phyloP scores from a whole-genome alignment of 805 yeast genomes.

The Myxozyma neotropica region DNA sequence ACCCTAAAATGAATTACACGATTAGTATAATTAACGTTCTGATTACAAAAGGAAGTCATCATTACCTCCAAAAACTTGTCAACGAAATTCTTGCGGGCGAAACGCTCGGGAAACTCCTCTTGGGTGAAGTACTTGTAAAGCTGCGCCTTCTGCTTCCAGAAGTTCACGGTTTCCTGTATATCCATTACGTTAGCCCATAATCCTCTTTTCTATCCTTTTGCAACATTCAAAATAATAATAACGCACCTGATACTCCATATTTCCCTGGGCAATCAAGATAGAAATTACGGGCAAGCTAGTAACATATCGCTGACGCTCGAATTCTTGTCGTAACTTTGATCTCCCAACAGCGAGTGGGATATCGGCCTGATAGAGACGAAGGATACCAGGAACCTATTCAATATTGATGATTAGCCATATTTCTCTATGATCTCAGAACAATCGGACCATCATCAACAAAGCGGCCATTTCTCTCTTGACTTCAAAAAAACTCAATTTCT shows the following conservation, averaged over 20 bases:
- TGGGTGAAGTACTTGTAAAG: slow-evolving; percentile 79
- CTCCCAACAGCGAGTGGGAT: slow-evolving; percentile 77
- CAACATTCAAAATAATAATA: background rate
- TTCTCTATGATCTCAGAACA: background rate
- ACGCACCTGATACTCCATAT: slow-evolving; percentile 74
- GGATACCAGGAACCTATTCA: slow-evolving; percentile 53
- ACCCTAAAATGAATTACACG: slow-evolving; percentile 6
- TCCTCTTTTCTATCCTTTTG: background rate
- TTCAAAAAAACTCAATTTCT: background rate
- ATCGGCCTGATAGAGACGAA: slow-evolving; percentile 70
- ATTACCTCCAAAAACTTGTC: slow-evolving; percentile 70
- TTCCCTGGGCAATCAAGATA: slow-evolving; percentile 75
- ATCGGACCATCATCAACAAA: background rate
- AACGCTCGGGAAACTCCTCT: slow-evolving; percentile 57
- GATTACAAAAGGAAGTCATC: slow-evolving; percentile 36
- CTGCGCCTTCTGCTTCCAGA: slow-evolving; percentile 89
- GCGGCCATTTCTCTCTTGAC: too few relatives aligned
- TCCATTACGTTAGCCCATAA: background rate
- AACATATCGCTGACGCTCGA: slow-evolving; percentile 80
- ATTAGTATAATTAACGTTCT: background rate
- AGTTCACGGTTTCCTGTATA: slow-evolving; percentile 65
- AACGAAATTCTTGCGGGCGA: slow-evolving; percentile 63
- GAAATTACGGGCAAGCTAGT: slow-evolving; percentile 66
- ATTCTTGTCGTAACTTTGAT: slow-evolving; percentile 85
- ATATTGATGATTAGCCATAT: background rate